Base-by-base conservation (phyloP, 148 eudicot species). In the Bassia scoparia region DNA sequence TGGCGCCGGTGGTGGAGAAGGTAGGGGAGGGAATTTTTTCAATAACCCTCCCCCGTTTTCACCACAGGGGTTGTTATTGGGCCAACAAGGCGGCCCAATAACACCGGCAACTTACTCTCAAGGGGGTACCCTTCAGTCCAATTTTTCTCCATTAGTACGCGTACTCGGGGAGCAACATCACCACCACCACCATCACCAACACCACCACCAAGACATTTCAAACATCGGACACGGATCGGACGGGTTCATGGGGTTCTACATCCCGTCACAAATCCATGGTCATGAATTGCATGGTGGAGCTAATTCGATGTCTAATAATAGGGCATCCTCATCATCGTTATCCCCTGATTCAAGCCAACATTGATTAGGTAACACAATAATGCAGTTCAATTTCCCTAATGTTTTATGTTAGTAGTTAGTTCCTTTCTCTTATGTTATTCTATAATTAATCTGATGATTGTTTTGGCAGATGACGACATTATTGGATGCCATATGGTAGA, bases 101-200 rank as follows among this genome's bases (percentile, higher is more conserved):
- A 24, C 77, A 37, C 27, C 48, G 23, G 26, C 64, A 29, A 21
- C 59, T 20, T 75, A 48, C 20, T 64, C 68, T 74, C 78, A 82
- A 70, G 68, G 85, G 85, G 83, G 83, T 76, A 73, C 85, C 81
- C 85, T 83, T 79, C 83, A 83, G 83, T 83, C 86, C 76, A 80
- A 68, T 70, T 77, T 48, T 27, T 49, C 80, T 65, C 69, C 69
- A 3, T 60, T 69, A 11, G 72, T 49, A 54, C 75, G 76, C 10
- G 69, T 63, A 8, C 58, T 78, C 38, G 73, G 74, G 62, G 78
- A 74, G 14, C 78, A 71, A 18, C 74, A 38, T 1, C 50, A 68
- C 56, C 20, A 77, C 34, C 76, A 71, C 50, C 44, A 70, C 50
- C 38, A 62, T 33, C 59, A 54, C 34, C 43, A 49, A 0, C 62